Base-by-base conservation (phyloP, 1,284 basidiomycete species). In the Cryptococcus amylolentus region DNA sequence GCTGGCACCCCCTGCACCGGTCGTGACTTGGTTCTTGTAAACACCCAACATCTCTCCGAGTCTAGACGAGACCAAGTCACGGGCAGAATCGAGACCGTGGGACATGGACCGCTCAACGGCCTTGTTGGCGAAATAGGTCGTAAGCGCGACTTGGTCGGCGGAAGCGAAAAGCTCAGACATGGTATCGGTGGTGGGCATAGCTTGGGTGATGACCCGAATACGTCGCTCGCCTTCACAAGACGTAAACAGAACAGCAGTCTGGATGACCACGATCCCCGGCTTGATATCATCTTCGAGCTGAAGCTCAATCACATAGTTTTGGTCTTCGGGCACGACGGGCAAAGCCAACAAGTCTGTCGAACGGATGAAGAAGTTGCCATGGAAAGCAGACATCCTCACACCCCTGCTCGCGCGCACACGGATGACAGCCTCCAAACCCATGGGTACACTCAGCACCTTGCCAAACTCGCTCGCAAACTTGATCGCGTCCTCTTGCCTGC, bases 351-450 rank as follows among this genome's bases (percentile, higher is more conserved):
- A 82, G 79, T 99, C 96, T 37, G 95, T 98, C 12, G 94, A 97
- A 51, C 96, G 88, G 52, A 98, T 93, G 76, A 99, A 98, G 81
- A 98, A 98, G 82, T 98, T 98, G 66, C 96, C 96, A 70, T 98
- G 93, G 88, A 97, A 99, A 1, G 91, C 91, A 5, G 92, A 88
- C 88, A 98, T 93, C 57, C 96, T 88, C 55, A 99, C 81, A 57
- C 94, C 91, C 79, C 91, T 84, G 2, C 93, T 91, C 28, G 94
- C 93, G 63, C 96, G 91, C 38, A 98, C 90, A 75, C 96, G 90
- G 83, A 97, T 94, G 57, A 99, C 91, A 16, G 93, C 95, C 77
- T 98, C 96, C 64, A 97, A 82, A 83, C 93, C 94, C 71, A 98
- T 91, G 10, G 94, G 92, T 82, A 88, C 90, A 3, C 92, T 88